A percentile compares a stretch with the other conserved stretches of the same genome.
Evolutionary conservation across 2,329 filamentous ascomycete genomes (phyloP).

Genomic region (Penicillium sp.): DNA sequence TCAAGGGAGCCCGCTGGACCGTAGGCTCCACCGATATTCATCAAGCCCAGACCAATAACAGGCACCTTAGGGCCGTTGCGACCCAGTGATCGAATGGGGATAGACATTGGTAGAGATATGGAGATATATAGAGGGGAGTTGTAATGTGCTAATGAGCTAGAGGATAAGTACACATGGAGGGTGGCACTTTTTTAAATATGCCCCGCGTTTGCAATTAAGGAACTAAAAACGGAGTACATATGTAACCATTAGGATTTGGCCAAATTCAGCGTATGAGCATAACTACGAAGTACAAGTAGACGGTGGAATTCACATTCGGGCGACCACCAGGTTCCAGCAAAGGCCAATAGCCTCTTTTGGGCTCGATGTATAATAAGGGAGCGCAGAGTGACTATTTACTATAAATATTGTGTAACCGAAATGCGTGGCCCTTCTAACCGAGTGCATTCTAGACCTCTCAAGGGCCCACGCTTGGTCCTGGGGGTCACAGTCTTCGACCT

Average conservation of each 20-base stretch:
- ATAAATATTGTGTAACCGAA: too few relatives aligned
- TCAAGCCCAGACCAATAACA: slow-evolving; percentile 27
- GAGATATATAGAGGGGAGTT: neutral
- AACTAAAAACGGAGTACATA: neutral
- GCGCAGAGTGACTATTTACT: too few relatives aligned
- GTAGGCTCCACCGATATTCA: slow-evolving; percentile 22
- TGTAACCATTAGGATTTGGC: too few relatives aligned
- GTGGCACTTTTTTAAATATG: neutral
- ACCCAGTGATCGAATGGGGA: slow-evolving; percentile 16
- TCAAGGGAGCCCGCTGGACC: slow-evolving; percentile 15
- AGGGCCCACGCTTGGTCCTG: too few relatives aligned
- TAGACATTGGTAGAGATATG: slow-evolving; percentile 3
- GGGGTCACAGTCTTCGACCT: too few relatives aligned
- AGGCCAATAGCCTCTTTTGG: neutral
- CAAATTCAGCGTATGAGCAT: neutral
- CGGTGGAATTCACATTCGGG: neutral
- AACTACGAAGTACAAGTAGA: neutral
- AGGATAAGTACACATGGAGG: neutral
- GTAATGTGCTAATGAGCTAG: neutral
- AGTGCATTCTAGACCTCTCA: too few relatives aligned
- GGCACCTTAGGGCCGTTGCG: slow-evolving; percentile 20
- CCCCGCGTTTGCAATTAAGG: neutral
- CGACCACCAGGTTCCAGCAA: neutral
- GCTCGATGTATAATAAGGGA: too few relatives aligned
- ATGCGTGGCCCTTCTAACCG: too few relatives aligned